A percentile compares a stretch with the other conserved stretches of the same genome.
phyloP scores from a whole-genome alignment of 257 asterid genomes.

The Solanum sejunctum region DNA sequence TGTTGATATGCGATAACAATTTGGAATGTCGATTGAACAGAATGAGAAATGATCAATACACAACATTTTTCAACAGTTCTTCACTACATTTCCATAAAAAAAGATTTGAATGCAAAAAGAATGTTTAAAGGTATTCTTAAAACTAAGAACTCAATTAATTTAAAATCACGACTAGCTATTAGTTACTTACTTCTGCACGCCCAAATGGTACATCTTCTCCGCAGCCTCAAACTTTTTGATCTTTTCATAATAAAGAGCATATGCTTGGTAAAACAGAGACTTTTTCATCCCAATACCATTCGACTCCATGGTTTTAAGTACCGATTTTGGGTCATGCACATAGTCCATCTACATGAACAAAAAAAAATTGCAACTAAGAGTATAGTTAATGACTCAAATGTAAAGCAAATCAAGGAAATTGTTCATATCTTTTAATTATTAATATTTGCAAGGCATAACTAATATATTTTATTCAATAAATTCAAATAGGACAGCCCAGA shows the following conservation, averaged over 20 bases:
- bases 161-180: neutral
- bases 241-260: slow-evolving; percentile 89
- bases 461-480: neutral
- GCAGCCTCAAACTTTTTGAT: slow-evolving; percentile 73
- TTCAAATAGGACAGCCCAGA: neutral
- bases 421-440: neutral
- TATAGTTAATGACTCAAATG: neutral
- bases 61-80: neutral
- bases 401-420: neutral
- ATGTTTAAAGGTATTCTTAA: neutral
- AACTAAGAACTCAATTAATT: neutral
- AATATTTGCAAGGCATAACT: neutral
- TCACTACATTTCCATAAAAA: neutral
- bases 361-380: neutral
- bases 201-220: slow-evolving; percentile 68
- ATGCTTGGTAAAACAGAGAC: slow-evolving; percentile 77
- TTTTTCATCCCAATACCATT: slow-evolving; percentile 59
- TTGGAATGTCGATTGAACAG: neutral
- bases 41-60: neutral
- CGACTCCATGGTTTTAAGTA: slow-evolving; percentile 59
- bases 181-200: slow-evolving; percentile 67
- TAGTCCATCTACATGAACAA: slow-evolving; percentile 58
- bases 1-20: neutral
- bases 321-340: slow-evolving; percentile 72
- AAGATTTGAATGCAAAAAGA: neutral